Evolutionary conservation across 306 rosid species (phyloP).

Genomic region (Notholithocarpus densiflorus): DNA sequence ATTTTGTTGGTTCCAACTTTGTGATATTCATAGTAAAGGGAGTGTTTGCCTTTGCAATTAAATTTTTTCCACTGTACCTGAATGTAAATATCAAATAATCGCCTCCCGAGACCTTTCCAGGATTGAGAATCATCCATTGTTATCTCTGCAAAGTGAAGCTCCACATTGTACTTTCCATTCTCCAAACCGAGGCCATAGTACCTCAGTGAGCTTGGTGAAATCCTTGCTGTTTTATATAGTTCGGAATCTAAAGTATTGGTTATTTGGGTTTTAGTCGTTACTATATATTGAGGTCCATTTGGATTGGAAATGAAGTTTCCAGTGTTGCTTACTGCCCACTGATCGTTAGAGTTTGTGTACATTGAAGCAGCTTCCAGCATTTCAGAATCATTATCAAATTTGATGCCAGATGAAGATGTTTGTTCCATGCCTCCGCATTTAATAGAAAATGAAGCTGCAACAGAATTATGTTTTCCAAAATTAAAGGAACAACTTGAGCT

Average conservation of each 20-base stretch:
- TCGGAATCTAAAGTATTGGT: conserved; percentile 28
- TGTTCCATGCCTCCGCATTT: conserved; percentile 30
- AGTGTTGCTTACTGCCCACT: conserved; percentile 32
- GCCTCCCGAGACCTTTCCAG: conserved; percentile 42
- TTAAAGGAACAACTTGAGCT: background rate
- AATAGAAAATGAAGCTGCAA: conserved; percentile 35
- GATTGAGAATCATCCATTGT: conserved; percentile 29
- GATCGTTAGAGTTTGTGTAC: conserved; percentile 12
- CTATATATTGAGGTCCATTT: conserved; percentile 25
- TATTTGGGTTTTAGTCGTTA: conserved; percentile 27
- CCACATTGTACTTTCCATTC: conserved; percentile 26
- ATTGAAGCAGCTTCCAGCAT: conserved; percentile 30
- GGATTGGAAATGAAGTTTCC: conserved; percentile 31
- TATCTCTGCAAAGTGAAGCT: conserved; percentile 43
- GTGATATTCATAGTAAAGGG: background rate
- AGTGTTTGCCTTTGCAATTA: background rate
- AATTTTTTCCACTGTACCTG: conserved; percentile 26
- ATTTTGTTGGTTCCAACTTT: background rate
- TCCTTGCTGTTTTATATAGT: conserved; percentile 32
- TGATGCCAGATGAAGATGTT: conserved; percentile 23
- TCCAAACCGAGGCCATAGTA: conserved; percentile 30
- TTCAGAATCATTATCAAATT: conserved; percentile 28
- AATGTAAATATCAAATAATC: conserved; percentile 36
- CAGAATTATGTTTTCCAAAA: background rate
- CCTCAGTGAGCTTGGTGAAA: conserved; percentile 39